These are phyloP conservation scores for Elsinoe necatrix DNA, from an alignment of 2,329 filamentous ascomycete genomes.

Conservation along the genomic window DNA sequence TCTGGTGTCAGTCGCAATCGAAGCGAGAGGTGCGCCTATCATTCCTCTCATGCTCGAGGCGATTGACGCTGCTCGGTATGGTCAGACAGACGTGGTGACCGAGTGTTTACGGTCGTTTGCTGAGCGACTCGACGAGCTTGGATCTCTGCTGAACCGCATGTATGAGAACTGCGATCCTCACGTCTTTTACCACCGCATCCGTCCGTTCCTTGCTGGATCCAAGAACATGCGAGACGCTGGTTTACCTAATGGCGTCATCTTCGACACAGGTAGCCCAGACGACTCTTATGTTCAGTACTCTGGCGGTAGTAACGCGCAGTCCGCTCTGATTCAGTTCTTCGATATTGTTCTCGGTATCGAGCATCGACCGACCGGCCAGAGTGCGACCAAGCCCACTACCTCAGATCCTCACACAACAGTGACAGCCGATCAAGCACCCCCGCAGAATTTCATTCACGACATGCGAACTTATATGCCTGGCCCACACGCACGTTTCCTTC, in stretches of 20 bases:
- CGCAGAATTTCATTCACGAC: slow-evolving; percentile 88
- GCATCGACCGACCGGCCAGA: slow-evolving; percentile 80
- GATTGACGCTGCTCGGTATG: slow-evolving; percentile 66
- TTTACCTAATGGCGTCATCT: slow-evolving; percentile 76
- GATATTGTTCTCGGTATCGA: slow-evolving; percentile 84
- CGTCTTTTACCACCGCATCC: slow-evolving; percentile 90
- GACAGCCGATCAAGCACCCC: slow-evolving; percentile 35
- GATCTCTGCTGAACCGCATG: slow-evolving; percentile 71
- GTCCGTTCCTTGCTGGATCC: slow-evolving; percentile 90
- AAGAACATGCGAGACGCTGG: slow-evolving; percentile 98
- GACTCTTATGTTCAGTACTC: slow-evolving; percentile 69
- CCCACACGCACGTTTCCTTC: slow-evolving; percentile 78
- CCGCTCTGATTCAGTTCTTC: slow-evolving; percentile 94
- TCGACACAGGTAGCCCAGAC: slow-evolving; percentile 59
- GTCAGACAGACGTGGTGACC: slow-evolving; percentile 63
- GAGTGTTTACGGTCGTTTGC: slow-evolving; percentile 73
- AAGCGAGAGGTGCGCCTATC: slow-evolving; percentile 79
- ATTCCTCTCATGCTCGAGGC: slow-evolving; percentile 84
- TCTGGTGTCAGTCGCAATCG: slow-evolving; percentile 87
- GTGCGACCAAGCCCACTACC: slow-evolving; percentile 41
- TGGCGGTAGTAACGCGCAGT: slow-evolving; percentile 94
- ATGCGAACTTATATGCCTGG: slow-evolving; percentile 98
- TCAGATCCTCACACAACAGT: slow-evolving; percentile 5
- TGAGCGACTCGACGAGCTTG: slow-evolving; percentile 79
- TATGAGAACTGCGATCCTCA: slow-evolving; percentile 91